Conservation (phyloP, 352 stramenopile species). For the Thraustochytrium sp. region DNA sequence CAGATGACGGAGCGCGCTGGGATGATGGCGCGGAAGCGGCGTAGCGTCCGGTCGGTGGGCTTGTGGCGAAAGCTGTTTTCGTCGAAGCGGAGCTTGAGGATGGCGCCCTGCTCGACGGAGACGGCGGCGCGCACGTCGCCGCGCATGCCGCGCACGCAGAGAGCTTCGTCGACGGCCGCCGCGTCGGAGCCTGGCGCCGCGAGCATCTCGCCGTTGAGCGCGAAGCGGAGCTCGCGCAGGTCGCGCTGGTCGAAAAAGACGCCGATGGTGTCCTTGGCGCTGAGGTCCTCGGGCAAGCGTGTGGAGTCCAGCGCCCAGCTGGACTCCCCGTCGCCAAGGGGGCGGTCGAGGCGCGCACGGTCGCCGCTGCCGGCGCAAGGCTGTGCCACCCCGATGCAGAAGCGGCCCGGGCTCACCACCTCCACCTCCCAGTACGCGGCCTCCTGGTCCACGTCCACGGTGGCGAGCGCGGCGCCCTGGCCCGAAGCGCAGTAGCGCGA, state of each 20-base stretch:
- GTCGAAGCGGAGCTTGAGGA: constrained; percentile 8
- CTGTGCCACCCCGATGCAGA: background rate
- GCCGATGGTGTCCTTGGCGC: background rate
- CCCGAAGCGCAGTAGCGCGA: background rate
- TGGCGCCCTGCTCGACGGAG: background rate
- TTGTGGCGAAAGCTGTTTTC: constrained; percentile 7
- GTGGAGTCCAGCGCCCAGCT: background rate
- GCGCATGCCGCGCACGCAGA: background rate
- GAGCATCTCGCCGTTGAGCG: background rate
- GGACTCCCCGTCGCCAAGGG: background rate
- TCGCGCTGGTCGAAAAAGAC: constrained; percentile 15
- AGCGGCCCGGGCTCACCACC: background rate
- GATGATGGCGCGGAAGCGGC: constrained; percentile 5
- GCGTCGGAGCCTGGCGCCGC: too few species aligned
- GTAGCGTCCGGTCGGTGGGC: background rate
- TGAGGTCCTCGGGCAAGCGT: background rate
- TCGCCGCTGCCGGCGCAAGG: background rate
- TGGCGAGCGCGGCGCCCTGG: background rate
- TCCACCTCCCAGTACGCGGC: constrained; percentile 14
- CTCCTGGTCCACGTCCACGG: background rate
- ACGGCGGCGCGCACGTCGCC: background rate
- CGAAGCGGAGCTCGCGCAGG: background rate
- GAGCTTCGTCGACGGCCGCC: background rate
- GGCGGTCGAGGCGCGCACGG: background rate
- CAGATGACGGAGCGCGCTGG: background rate